Evolutionary conservation across 805 yeast species (phyloP).

Genomic region (Candida quercuum): DNA sequence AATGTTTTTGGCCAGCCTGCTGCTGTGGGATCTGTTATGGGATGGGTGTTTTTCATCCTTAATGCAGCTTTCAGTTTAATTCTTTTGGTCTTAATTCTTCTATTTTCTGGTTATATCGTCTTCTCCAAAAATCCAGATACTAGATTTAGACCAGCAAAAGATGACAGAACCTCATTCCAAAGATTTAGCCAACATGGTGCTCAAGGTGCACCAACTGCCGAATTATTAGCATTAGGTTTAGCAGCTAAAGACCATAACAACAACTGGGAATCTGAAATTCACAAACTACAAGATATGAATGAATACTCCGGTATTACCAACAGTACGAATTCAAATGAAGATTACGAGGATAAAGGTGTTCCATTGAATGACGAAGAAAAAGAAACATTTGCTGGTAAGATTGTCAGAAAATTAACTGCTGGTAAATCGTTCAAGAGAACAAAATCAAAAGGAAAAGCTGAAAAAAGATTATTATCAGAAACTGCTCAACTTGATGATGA

Average conservation of each 20-base stretch:
- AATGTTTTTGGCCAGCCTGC: conserved; percentile 78
- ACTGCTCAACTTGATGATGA: conserved; percentile 1
- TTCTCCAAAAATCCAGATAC: conserved; percentile 85
- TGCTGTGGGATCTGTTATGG: conserved; percentile 80
- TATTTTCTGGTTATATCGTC: conserved; percentile 55
- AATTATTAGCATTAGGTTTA: conserved; percentile 66
- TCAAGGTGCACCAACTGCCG: conserved; percentile 34
- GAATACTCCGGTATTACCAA: conserved; percentile 9
- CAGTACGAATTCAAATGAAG: conserved; percentile 12
- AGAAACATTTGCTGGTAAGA: conserved; percentile 36
- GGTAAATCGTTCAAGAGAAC: conserved; percentile 17
- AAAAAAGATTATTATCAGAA: conserved; percentile 12
- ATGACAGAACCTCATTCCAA: conserved; percentile 90
- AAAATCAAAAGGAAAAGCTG: conserved; percentile 11
- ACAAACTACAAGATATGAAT: conserved; percentile 14
- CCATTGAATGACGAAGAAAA: conserved; percentile 29
- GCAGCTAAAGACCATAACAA: conserved; percentile 80
- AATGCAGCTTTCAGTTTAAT: conserved; percentile 86
- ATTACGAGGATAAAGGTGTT: conserved; percentile 23
- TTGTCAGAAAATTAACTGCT: conserved; percentile 38
- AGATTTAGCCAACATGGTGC: conserved; percentile 28
- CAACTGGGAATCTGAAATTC: conserved; percentile 63
- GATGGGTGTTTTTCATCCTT: conserved; percentile 80
- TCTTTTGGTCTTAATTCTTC: conserved; percentile 63
- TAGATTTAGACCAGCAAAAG: conserved; percentile 81